These are phyloP conservation scores for Ceratocystis variospora DNA, from an alignment of 2,329 filamentous ascomycete genomes.

Conservation along the genomic window DNA sequence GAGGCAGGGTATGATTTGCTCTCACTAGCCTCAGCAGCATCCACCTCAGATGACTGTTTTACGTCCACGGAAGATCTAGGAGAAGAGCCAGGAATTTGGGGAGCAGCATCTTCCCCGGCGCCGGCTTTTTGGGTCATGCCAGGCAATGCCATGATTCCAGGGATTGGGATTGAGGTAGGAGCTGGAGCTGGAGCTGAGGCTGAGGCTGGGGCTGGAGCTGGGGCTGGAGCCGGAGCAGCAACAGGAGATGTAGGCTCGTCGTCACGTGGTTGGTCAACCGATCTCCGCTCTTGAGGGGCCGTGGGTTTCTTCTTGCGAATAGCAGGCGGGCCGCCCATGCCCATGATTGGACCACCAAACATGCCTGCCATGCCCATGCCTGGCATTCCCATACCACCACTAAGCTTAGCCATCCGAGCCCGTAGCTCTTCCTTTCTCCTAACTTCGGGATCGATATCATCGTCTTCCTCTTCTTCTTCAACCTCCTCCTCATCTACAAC, in stretches of 20 bases:
- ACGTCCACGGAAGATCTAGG: constrained; percentile 4
- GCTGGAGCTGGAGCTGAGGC: constrained; percentile 27
- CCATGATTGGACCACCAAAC: constrained; percentile 62
- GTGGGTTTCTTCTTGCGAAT: constrained; percentile 43
- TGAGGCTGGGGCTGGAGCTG: constrained; percentile 31
- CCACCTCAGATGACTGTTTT: not conserved
- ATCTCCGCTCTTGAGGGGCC: constrained; percentile 27
- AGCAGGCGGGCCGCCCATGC: constrained; percentile 37
- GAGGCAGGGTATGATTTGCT: constrained; percentile 17
- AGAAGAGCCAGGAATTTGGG: constrained; percentile 8
- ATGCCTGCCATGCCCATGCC: constrained; percentile 94
- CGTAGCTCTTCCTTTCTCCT: constrained; percentile 75
- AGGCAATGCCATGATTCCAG: constrained; percentile 51
- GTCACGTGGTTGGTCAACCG: constrained; percentile 32
- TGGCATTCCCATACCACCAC: constrained; percentile 91
- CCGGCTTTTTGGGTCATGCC: constrained; percentile 42
- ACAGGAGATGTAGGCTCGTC: constrained; percentile 32
- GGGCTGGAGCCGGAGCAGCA: constrained; percentile 25
- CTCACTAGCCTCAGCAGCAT: constrained; percentile 24
- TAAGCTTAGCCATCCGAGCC: constrained; percentile 96
- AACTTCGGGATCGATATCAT: constrained; percentile 75
- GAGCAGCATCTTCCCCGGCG: constrained; percentile 10
- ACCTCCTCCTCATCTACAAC: constrained; percentile 29
- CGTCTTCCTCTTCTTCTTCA: constrained; percentile 54
- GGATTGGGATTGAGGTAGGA: constrained; percentile 42